Conservation (phyloP, 139 green algal genomes). For the Auxenochlorella pyrenoidosa region DNA sequence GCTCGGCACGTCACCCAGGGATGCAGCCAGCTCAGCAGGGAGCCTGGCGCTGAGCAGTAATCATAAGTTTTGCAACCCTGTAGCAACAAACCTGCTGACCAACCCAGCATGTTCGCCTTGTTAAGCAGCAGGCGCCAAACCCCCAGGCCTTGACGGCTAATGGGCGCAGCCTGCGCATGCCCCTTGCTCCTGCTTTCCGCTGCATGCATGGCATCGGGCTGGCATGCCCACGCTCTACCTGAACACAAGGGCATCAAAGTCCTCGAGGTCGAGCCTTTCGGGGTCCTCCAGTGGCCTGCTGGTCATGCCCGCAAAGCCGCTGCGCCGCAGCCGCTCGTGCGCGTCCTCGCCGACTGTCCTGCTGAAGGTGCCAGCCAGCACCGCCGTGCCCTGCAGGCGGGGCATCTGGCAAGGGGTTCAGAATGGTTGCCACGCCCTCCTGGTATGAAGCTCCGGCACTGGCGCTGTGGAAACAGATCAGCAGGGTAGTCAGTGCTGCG, state of each 20-base stretch:
- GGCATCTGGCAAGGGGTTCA: background rate
- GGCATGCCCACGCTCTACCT: background rate
- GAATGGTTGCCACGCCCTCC: background rate
- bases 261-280: conserved; percentile 51
- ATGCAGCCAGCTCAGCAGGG: too few species aligned
- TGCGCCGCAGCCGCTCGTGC: conserved; percentile 46
- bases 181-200: too few species aligned
- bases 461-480: background rate
- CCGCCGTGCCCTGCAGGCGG: conserved; percentile 41
- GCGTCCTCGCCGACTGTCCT: conserved; percentile 33
- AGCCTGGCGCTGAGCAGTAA: too few species aligned
- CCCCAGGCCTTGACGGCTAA: too few species aligned
- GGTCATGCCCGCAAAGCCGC: conserved; percentile 61
- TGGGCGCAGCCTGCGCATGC: too few species aligned
- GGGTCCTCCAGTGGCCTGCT: background rate
- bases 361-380: conserved; percentile 43
- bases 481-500: background rate
- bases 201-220: background rate
- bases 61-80: too few species aligned
- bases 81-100: too few species aligned
- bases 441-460: background rate
- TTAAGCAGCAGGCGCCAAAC: too few species aligned
- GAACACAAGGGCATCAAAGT: conserved; percentile 56
- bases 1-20: background rate
- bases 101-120: too few species aligned